These are phyloP conservation scores for Sanghuangporus sanghuang DNA, from an alignment of 1,284 basidiomycete genomes.

Conservation along the genomic window DNA sequence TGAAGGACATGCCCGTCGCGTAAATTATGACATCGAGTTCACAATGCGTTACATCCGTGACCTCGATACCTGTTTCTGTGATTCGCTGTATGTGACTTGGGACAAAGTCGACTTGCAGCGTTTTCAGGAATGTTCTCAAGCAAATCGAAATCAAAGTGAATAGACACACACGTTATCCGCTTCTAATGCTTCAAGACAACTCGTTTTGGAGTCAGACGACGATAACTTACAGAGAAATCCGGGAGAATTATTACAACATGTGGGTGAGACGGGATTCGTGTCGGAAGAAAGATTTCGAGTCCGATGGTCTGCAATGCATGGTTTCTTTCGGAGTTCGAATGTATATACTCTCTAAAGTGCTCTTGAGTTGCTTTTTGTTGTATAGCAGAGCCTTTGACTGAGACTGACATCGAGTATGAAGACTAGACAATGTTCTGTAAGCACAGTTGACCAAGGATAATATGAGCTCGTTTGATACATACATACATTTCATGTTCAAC, in stretches of 20 bases:
- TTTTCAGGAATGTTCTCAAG: background rate
- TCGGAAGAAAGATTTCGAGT: slow-evolving; percentile 18
- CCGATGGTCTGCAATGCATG: slow-evolving; percentile 54
- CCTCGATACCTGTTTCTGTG: slow-evolving; percentile 52
- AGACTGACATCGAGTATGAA: slow-evolving; percentile 41
- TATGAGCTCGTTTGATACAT: background rate
- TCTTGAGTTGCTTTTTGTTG: slow-evolving; percentile 38
- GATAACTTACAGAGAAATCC: slow-evolving; percentile 50
- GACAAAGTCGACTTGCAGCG: slow-evolving; percentile 47
- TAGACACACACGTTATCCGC: slow-evolving; percentile 44
- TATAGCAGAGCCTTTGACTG: slow-evolving; percentile 37
- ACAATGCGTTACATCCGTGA: slow-evolving; percentile 44
- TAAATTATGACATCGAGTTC: slow-evolving; percentile 57
- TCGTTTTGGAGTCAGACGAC: slow-evolving; percentile 58
- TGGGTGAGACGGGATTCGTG: background rate
- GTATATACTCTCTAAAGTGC: slow-evolving; percentile 44
- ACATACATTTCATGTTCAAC: slow-evolving; percentile 52
- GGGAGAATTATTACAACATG: slow-evolving; percentile 43
- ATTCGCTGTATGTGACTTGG: slow-evolving; percentile 44
- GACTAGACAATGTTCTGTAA: slow-evolving; percentile 28
- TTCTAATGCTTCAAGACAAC: slow-evolving; percentile 58
- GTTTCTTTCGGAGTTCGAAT: slow-evolving; percentile 47
- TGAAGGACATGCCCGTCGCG: slow-evolving; percentile 40
- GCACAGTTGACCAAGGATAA: background rate
- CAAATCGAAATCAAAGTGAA: background rate